phyloP scores from a whole-genome alignment of 23 red algal species.

The Gracilariopsis chorda region DNA sequence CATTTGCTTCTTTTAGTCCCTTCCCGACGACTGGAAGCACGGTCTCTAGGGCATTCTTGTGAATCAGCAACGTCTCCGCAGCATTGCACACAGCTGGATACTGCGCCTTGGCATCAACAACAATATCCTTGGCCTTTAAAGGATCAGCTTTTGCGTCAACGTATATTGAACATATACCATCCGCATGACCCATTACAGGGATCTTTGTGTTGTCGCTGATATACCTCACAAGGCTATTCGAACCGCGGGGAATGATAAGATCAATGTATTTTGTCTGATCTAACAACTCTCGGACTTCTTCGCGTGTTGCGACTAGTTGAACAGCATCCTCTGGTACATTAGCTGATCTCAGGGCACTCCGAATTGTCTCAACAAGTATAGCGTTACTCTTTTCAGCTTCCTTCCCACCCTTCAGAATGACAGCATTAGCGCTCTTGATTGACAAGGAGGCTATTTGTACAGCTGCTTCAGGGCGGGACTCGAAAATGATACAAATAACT shows the following conservation, averaged over 20 bases:
- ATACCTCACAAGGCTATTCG: constrained; percentile 87
- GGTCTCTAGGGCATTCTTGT: constrained; percentile 41
- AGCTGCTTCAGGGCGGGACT: constrained; percentile 93
- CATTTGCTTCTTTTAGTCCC: constrained; percentile 48
- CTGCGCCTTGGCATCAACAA: constrained; percentile 97
- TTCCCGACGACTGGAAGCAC: constrained; percentile 58
- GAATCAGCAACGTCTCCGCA: constrained; percentile 87
- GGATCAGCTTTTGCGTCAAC: constrained; percentile 80
- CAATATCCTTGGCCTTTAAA: constrained; percentile 66
- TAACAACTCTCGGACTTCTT: constrained; percentile 82
- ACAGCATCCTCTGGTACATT: constrained; percentile 80
- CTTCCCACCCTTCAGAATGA: constrained; percentile 93
- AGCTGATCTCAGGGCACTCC: constrained; percentile 44
- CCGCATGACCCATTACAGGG: constrained; percentile 92
- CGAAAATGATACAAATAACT: constrained; percentile 95
- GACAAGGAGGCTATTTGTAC: constrained; percentile 93
- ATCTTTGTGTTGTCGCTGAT: constrained; percentile 86
- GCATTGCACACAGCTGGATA: constrained; percentile 98
- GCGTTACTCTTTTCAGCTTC: constrained; percentile 88
- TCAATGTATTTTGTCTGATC: constrained; percentile 85
- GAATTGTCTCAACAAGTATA: constrained; percentile 67
- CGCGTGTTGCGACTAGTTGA: constrained; percentile 87
- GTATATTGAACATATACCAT: constrained; percentile 92
- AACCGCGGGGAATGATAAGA: constrained; percentile 94
- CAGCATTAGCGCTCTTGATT: constrained; percentile 90